Conservation (phyloP, 2,329 filamentous ascomycete genomes). For the Colletotrichum tabaci region DNA sequence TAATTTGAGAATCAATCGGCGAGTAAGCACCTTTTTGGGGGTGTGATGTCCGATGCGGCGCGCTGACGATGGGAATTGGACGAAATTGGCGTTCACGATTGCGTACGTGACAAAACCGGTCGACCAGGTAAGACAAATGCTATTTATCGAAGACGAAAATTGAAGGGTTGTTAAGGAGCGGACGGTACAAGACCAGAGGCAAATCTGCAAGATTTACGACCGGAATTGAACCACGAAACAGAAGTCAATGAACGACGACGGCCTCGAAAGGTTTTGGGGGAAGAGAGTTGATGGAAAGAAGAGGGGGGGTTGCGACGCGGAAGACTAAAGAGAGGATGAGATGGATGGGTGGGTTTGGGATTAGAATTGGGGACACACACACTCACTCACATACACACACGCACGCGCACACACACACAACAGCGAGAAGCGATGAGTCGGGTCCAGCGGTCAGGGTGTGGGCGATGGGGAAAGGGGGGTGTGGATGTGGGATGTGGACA, state of each 20-base stretch:
- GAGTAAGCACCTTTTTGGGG: constrained; percentile 21
- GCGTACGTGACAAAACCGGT: constrained; percentile 32
- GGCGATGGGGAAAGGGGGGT: constrained; percentile 18
- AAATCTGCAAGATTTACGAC: constrained; percentile 65
- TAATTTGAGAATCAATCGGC: background rate
- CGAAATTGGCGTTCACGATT: constrained; percentile 41
- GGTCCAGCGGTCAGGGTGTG: constrained; percentile 37
- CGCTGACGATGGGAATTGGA: constrained; percentile 40
- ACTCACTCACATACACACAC: constrained; percentile 27
- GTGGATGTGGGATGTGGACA: constrained; percentile 8
- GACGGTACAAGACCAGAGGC: constrained; percentile 65
- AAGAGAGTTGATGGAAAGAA: constrained; percentile 50
- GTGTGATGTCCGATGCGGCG: constrained; percentile 30
- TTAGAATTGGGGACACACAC: constrained; percentile 42
- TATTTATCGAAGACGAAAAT: constrained; percentile 42
- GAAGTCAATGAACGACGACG: constrained; percentile 45
- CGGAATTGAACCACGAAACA: constrained; percentile 69
- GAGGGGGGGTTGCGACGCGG: constrained; percentile 45
- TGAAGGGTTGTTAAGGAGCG: constrained; percentile 46
- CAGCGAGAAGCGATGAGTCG: constrained; percentile 41
- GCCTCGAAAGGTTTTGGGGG: constrained; percentile 47
- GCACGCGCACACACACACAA: constrained; percentile 19
- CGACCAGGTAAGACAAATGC: constrained; percentile 46
- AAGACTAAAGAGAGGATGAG: constrained; percentile 42
- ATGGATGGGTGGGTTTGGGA: constrained; percentile 42